phyloP scores from a whole-genome alignment of 108 stramenopile genomes.

The Cyclotella choctawhatcheeana region DNA sequence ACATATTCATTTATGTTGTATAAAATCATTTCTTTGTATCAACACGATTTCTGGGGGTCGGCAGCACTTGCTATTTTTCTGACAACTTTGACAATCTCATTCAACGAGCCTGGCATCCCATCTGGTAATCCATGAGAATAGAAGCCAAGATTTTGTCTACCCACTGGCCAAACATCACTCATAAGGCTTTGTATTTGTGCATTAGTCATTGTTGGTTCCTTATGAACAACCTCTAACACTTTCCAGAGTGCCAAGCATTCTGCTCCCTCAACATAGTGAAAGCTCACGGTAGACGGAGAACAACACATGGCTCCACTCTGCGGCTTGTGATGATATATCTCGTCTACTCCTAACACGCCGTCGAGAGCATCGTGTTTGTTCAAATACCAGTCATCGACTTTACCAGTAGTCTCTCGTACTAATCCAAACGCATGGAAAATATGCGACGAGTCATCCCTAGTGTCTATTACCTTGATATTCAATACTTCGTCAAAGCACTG shows the following conservation, averaged over 20 bases:
- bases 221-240: constrained; percentile 59
- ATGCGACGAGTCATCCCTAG: constrained; percentile 70
- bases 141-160: constrained; percentile 61
- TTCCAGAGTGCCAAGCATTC: constrained; percentile 78
- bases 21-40: neutral
- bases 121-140: constrained; percentile 71
- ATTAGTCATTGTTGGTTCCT: constrained; percentile 66
- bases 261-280: constrained; percentile 87
- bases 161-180: constrained; percentile 68
- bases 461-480: constrained; percentile 65
- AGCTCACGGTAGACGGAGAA: constrained; percentile 74
- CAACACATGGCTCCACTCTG: constrained; percentile 68
- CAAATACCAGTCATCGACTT: constrained; percentile 86
- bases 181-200: constrained; percentile 66
- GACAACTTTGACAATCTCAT: constrained; percentile 37
- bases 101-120: constrained; percentile 40
- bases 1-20: too few relatives aligned
- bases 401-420: constrained; percentile 70
- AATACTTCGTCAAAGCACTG: constrained; percentile 69
- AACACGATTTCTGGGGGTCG: constrained; percentile 11
- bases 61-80: constrained; percentile 33
- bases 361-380: constrained; percentile 76
- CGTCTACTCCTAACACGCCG: constrained; percentile 48
- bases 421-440: constrained; percentile 79
- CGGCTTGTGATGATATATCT: constrained; percentile 53